A percentile compares a stretch with the other conserved stretches of the same genome.
These are phyloP conservation scores for Dichomitus squalens DNA, from an alignment of 1,284 basidiomycete species.

Conservation along the genomic window DNA sequence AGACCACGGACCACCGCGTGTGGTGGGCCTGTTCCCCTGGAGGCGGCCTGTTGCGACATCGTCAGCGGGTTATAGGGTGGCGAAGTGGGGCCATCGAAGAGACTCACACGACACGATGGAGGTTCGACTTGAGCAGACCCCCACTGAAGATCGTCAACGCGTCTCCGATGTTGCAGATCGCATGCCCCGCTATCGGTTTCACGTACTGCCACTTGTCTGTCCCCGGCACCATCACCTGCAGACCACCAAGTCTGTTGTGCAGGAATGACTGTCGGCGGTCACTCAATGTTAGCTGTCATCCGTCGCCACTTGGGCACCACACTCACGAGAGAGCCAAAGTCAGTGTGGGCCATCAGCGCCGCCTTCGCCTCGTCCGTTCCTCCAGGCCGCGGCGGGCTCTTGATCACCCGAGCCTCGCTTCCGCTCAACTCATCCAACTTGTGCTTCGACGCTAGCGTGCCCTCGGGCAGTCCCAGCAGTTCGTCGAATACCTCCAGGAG, in stretches of 20 bases:
- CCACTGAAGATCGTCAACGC: conserved; percentile 40
- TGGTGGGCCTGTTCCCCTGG: conserved; percentile 32
- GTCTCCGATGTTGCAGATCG: conserved; percentile 40
- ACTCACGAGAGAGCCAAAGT: conserved; percentile 36
- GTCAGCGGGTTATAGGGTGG: not conserved
- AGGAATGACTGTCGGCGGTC: conserved; percentile 50
- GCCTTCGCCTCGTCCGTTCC: conserved; percentile 18
- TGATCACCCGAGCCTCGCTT: conserved; percentile 31
- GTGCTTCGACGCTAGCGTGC: conserved; percentile 32
- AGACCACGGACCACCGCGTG: conserved; percentile 34
- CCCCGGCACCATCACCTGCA: conserved; percentile 68
- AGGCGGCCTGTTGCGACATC: conserved; percentile 25
- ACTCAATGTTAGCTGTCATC: not conserved
- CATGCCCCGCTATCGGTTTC: conserved; percentile 39
- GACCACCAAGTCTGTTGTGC: conserved; percentile 68
- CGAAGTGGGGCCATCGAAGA: not conserved
- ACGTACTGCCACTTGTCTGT: conserved; percentile 67
- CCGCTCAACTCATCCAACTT: conserved; percentile 12
- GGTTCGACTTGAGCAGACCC: conserved; percentile 39
- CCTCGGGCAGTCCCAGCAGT: conserved; percentile 35
- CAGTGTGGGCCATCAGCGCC: conserved; percentile 33
- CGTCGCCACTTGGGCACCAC: not conserved
- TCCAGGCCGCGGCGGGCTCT: conserved; percentile 21
- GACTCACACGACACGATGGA: conserved; percentile 38
- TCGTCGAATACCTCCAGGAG: conserved; percentile 35